Conservation (phyloP, 1,139 yeast genomes). For the Torulaspora globosa region DNA sequence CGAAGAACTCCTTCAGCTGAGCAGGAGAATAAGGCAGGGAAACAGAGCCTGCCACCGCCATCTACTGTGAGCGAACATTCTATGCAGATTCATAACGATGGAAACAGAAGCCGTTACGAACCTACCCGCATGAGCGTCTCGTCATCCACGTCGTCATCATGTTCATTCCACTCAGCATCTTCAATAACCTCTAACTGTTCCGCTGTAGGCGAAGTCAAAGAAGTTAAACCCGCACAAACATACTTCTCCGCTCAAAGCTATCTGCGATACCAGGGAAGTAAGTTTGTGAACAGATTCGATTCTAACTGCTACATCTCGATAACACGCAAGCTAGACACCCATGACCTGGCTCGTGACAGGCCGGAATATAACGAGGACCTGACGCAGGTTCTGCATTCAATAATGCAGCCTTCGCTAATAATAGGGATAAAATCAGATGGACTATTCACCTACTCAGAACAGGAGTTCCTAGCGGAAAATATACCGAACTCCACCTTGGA, state of each 20-base stretch:
- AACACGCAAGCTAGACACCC: constrained; percentile 90
- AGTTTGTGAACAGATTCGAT: constrained; percentile 84
- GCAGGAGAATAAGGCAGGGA: constrained; percentile 24
- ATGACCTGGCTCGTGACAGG: constrained; percentile 83
- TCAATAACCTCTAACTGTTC: constrained; percentile 31
- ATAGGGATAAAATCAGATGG: constrained; percentile 94
- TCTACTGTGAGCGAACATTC: constrained; percentile 46
- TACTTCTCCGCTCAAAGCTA: constrained; percentile 94
- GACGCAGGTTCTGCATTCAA: constrained; percentile 50
- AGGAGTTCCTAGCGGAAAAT: constrained; percentile 70
- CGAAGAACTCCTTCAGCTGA: constrained; percentile 55
- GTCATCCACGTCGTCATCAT: constrained; percentile 21
- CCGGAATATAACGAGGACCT: constrained; percentile 40
- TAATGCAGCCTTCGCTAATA: constrained; percentile 71
- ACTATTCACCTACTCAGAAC: constrained; percentile 86
- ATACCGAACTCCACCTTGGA: constrained; percentile 67
- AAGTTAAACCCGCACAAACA: constrained; percentile 61
- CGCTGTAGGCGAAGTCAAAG: constrained; percentile 22
- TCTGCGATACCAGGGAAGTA: constrained; percentile 86
- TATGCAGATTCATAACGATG: constrained; percentile 66
- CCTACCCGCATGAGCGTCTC: constrained; percentile 17
- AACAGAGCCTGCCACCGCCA: constrained; percentile 31
- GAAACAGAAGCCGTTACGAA: constrained; percentile 36
- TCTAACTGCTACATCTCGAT: constrained; percentile 95
- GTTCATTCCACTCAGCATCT: constrained; percentile 26